These are phyloP conservation scores for Nyctanthes arbortristis DNA, from an alignment of 257 asterid genomes.

Conservation along the genomic window DNA sequence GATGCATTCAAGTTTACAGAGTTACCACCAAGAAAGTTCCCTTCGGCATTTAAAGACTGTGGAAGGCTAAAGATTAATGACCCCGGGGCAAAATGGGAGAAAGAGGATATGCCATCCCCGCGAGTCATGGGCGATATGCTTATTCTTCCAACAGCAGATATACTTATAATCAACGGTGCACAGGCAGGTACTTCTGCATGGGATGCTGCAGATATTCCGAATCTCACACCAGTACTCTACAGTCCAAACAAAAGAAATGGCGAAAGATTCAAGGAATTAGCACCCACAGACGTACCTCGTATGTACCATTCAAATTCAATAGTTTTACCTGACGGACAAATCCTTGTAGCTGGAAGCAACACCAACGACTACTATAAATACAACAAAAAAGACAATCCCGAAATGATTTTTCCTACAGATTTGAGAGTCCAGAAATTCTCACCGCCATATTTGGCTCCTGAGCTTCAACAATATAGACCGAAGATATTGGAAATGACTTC, in stretches of 20 bases:
- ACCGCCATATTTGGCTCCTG: slow-evolving; percentile 73
- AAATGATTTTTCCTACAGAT: slow-evolving; percentile 56
- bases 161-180: slow-evolving; percentile 66
- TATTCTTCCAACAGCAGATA: slow-evolving; percentile 72
- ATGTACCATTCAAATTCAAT: slow-evolving; percentile 80
- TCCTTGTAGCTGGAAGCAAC: slow-evolving; percentile 83
- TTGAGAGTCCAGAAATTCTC: slow-evolving; percentile 76
- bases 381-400: slow-evolving; percentile 19
- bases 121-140: slow-evolving; percentile 85
- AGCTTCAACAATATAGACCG: slow-evolving; percentile 36
- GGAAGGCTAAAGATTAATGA: slow-evolving; percentile 47
- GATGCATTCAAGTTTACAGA: slow-evolving; percentile 53
- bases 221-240: slow-evolving; percentile 60
- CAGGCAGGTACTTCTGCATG: slow-evolving; percentile 75
- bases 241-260: slow-evolving; percentile 48
- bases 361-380: slow-evolving; percentile 56
- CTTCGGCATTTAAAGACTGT: slow-evolving; percentile 62
- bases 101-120: slow-evolving; percentile 69
- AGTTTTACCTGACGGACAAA: slow-evolving; percentile 62
- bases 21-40: slow-evolving; percentile 40
- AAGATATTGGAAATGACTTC: slow-evolving; percentile 29
- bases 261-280: slow-evolving; percentile 44
- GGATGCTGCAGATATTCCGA: slow-evolving; percentile 67
- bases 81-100: slow-evolving; percentile 52
- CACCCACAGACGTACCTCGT: slow-evolving; percentile 53